These are phyloP conservation scores for Nigrograna mackinnonii DNA, from an alignment of 2,329 filamentous ascomycete genomes.

Conservation along the genomic window DNA sequence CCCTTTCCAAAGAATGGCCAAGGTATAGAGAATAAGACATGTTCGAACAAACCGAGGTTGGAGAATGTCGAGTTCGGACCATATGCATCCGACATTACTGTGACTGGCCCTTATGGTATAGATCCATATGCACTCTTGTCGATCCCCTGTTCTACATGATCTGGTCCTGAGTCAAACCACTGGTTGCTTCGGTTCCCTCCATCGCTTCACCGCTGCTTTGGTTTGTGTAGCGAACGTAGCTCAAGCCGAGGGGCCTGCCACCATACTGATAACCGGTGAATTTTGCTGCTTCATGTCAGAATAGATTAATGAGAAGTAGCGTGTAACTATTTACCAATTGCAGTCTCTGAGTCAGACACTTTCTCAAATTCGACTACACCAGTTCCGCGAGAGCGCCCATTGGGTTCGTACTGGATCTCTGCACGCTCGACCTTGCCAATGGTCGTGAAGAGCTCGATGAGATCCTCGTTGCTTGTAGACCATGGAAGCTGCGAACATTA, in stretches of 20 bases:
- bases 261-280: constrained; percentile 98
- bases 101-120: constrained; percentile 1
- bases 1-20: too few relatives aligned
- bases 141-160: constrained; percentile 78
- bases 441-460: constrained; percentile 94
- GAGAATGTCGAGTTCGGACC: neutral
- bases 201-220: constrained; percentile 67
- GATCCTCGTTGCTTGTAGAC: constrained; percentile 98
- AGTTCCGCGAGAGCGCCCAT: constrained; percentile 90
- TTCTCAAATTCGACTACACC: constrained; percentile 95
- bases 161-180: constrained; percentile 90
- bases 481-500: constrained; percentile 73
- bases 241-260: constrained; percentile 88
- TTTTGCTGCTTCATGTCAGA: constrained; percentile 63
- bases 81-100: constrained; percentile 6
- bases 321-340: constrained; percentile 64
- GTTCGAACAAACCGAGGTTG: neutral
- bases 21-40: too few relatives aligned
- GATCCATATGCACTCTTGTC: neutral
- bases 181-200: constrained; percentile 74
- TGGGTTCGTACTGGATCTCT: constrained; percentile 99
- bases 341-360: constrained; percentile 83
- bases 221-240: constrained; percentile 90
- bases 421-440: constrained; percentile 98
- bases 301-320: neutral